Percentiles rank a stretch among this genome's conserved stretches.
Conservation (phyloP, 306 rosid species). For the Canavalia ensiformis region DNA sequence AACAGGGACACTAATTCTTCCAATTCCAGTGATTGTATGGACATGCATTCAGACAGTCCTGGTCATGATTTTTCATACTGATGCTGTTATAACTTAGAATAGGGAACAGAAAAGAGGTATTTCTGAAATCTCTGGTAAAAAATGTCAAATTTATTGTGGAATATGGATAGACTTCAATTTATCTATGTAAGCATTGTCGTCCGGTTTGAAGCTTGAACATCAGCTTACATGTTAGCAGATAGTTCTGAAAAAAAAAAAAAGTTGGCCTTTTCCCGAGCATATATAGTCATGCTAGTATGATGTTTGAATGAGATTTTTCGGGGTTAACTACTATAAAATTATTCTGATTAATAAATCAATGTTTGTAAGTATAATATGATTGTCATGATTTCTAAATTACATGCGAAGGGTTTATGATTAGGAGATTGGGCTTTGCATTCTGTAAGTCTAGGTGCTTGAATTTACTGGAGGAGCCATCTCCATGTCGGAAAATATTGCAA, state of each 20-base stretch:
- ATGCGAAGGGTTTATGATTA: slow-evolving; percentile 21
- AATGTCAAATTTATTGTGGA: slow-evolving; percentile 45
- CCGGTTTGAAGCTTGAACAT: slow-evolving; percentile 50
- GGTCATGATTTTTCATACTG: slow-evolving; percentile 64
- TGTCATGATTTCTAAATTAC: background rate
- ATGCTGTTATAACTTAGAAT: slow-evolving; percentile 47
- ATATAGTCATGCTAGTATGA: slow-evolving; percentile 15
- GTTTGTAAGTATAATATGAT: slow-evolving; percentile 7
- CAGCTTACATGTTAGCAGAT: slow-evolving; percentile 32
- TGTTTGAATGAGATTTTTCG: slow-evolving; percentile 31
- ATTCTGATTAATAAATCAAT: background rate
- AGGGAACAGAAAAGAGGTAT: slow-evolving; percentile 37
- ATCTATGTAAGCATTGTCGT: slow-evolving; percentile 41
- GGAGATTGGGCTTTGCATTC: background rate
- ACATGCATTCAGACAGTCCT: slow-evolving; percentile 78
- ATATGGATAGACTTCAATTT: slow-evolving; percentile 45
- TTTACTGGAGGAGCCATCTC: background rate
- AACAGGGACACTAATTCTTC: slow-evolving; percentile 68
- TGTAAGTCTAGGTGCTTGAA: background rate
- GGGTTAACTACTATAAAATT: background rate
- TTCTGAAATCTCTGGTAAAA: slow-evolving; percentile 47
- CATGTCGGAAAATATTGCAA: background rate
- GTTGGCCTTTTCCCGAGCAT: slow-evolving; percentile 22
- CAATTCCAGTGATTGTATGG: slow-evolving; percentile 69
- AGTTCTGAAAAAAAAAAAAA: slow-evolving; percentile 37